Conservation (phyloP, 805 yeast genomes). For the Spathaspora boniae region DNA sequence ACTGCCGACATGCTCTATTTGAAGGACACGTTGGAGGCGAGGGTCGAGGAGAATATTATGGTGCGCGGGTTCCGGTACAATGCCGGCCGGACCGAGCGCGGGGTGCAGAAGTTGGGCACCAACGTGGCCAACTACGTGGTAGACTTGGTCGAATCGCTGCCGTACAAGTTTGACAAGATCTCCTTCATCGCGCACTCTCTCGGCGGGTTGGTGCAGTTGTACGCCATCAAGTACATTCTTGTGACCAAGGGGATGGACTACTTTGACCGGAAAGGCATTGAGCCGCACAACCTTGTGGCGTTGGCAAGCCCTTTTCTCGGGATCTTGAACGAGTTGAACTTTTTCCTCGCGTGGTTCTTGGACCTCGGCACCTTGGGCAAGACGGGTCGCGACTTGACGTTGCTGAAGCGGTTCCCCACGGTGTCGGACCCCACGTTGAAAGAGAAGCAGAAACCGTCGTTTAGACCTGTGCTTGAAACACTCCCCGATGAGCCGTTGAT, state of each 20-base stretch:
- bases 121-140: conserved; percentile 28
- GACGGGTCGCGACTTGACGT: conserved; percentile 43
- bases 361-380: conserved; percentile 44
- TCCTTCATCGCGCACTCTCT: conserved; percentile 44
- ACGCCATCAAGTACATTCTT: conserved; percentile 37
- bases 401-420: conserved; percentile 30
- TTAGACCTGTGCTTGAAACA: conserved; percentile 34
- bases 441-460: conserved; percentile 11
- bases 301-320: conserved; percentile 44
- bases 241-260: conserved; percentile 26
- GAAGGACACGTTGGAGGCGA: conserved; percentile 29
- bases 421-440: conserved; percentile 14
- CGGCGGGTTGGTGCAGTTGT: conserved; percentile 42
- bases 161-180: conserved; percentile 21
- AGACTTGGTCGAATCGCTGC: conserved; percentile 20
- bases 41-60: conserved; percentile 29
- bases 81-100: conserved; percentile 41
- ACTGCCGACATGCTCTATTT: conserved; percentile 44
- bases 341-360: conserved; percentile 37
- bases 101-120: conserved; percentile 34
- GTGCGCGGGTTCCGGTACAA: conserved; percentile 38
- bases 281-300: conserved; percentile 32
- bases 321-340: conserved; percentile 38
- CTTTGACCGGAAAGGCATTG: conserved; percentile 23
- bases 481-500: conserved; percentile 41